These are phyloP conservation scores for Ceratorhiza oryzae-sativae DNA, from an alignment of 1,284 basidiomycete genomes.

Conservation along the genomic window DNA sequence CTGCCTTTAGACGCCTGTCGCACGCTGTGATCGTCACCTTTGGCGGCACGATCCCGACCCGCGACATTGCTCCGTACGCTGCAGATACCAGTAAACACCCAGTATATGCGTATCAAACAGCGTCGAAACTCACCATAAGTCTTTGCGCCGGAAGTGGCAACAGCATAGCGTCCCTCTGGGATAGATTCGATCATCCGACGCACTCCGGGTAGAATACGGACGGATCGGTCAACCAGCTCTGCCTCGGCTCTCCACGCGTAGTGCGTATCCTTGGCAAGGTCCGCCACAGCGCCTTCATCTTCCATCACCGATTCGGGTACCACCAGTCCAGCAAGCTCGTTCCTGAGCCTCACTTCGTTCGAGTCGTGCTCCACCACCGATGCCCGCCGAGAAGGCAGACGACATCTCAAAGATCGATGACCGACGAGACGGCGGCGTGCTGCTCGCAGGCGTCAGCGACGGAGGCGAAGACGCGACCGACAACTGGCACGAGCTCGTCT, in stretches of 20 bases:
- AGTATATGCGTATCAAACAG: slow-evolving; percentile 40
- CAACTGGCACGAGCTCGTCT: slow-evolving; percentile 39
- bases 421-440: slow-evolving; percentile 40
- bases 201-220: slow-evolving; percentile 78
- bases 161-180: slow-evolving; percentile 71
- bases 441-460: slow-evolving; percentile 42
- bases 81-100: slow-evolving; percentile 39
- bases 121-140: slow-evolving; percentile 63
- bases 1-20: slow-evolving; percentile 56
- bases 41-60: slow-evolving; percentile 75
- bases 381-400: slow-evolving; percentile 52
- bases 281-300: slow-evolving; percentile 51
- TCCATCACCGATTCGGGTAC: slow-evolving; percentile 54
- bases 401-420: slow-evolving; percentile 11
- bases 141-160: slow-evolving; percentile 78
- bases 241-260: slow-evolving; percentile 66
- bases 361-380: slow-evolving; percentile 48
- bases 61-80: slow-evolving; percentile 74
- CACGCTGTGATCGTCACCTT: slow-evolving; percentile 80
- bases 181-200: slow-evolving; percentile 70
- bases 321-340: slow-evolving; percentile 57
- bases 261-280: slow-evolving; percentile 52
- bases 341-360: slow-evolving; percentile 50
- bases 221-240: slow-evolving; percentile 67
- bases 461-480: slow-evolving; percentile 46